Conservation (phyloP, 257 asterid genomes). For the Scutellaria minor region DNA sequence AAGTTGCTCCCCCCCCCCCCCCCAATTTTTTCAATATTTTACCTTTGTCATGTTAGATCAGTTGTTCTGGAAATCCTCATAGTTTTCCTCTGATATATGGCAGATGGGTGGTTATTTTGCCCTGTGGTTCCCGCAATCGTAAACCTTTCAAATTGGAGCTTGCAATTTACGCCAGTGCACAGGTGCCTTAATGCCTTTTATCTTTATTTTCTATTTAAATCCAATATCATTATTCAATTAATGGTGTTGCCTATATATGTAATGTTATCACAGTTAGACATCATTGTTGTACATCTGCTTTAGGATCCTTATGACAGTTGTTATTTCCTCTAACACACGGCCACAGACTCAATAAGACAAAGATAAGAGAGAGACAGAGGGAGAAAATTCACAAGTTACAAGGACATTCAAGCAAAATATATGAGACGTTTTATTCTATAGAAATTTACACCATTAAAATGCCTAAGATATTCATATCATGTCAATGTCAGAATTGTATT, state of each 20-base stretch:
- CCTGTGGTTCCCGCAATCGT: conserved; percentile 77
- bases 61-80: conserved; percentile 5
- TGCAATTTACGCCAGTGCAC: conserved; percentile 66
- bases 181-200: conserved; percentile 49
- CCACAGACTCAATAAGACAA: background rate
- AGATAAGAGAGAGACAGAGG: background rate
- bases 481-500: conserved; percentile 7
- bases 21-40: conserved; percentile 3
- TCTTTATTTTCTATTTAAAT: conserved; percentile 15
- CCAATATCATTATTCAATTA: background rate
- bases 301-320: conserved; percentile 12
- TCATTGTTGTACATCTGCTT: background rate
- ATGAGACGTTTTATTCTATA: conserved; percentile 8
- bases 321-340: background rate
- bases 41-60: conserved; percentile 7
- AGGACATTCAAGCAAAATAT: conserved; percentile 11
- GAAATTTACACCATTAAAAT: background rate
- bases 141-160: conserved; percentile 94
- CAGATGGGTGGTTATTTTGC: conserved; percentile 92
- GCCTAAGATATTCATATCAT: conserved; percentile 4
- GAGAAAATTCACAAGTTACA: background rate
- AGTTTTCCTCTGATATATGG: conserved; percentile 25
- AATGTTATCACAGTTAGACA: conserved; percentile 2
- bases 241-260: conserved; percentile 2
- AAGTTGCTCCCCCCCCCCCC: background rate